These are phyloP conservation scores for Cutaneotrichosporon cutaneum DNA, from an alignment of 1,284 basidiomycete species.

Conservation along the genomic window DNA sequence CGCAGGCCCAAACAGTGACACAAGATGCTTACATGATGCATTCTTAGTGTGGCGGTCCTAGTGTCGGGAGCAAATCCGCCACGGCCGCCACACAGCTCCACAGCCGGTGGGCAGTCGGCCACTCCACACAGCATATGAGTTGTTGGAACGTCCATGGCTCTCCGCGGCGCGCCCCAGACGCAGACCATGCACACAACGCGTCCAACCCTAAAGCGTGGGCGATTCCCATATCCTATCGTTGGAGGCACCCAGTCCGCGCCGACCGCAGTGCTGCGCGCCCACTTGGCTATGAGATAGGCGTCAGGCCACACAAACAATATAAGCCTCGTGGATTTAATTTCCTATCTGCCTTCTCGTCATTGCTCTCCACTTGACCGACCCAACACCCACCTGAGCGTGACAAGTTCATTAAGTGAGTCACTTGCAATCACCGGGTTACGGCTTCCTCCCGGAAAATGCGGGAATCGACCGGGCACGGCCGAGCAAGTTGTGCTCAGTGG, in stretches of 20 bases:
- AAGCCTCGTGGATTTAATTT: background rate
- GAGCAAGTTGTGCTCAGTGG: no score
- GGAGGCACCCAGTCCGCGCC: background rate
- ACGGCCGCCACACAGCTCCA: background rate
- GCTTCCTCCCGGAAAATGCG: background rate
- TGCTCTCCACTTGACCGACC: background rate
- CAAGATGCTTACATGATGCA: background rate
- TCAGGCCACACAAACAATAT: no score
- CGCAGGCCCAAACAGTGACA: background rate
- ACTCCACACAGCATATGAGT: no score
- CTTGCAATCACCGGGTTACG: background rate
- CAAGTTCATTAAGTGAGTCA: background rate
- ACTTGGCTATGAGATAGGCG: no score
- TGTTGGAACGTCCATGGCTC: no score
- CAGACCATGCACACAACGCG: background rate
- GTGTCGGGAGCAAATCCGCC: background rate
- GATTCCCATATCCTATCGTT: background rate
- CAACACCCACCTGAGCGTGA: background rate
- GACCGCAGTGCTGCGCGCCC: no score
- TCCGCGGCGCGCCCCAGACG: no score
- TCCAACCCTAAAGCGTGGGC: background rate
- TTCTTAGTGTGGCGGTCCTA: background rate
- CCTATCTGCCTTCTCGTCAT: background rate
- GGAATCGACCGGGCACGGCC: background rate
- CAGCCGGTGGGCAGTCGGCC: no score